Conservation (phyloP, 805 yeast genomes). For the Alloascoidea africana region DNA sequence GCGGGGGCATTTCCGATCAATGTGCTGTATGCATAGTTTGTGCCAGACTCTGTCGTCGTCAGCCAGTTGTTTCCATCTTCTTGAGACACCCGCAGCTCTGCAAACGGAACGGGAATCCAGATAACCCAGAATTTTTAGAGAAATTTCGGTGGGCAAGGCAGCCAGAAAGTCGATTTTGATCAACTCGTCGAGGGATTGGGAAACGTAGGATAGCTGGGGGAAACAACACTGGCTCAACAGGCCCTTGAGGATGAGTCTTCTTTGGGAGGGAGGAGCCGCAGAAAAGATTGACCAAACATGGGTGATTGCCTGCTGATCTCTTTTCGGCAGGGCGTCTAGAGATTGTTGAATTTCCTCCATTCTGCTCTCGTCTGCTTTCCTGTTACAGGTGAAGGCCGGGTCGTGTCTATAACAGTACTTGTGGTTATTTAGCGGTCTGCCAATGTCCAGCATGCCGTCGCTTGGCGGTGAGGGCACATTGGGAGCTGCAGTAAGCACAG, state of each 20-base stretch:
- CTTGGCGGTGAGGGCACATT: too few relatives aligned
- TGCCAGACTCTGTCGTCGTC: slow-evolving; percentile 98
- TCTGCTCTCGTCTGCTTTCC: slow-evolving; percentile 45
- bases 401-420: slow-evolving; percentile 84
- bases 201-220: slow-evolving; percentile 80
- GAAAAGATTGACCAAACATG: slow-evolving; percentile 77
- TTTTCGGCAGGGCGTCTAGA: slow-evolving; percentile 34
- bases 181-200: slow-evolving; percentile 63
- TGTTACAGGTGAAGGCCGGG: slow-evolving; percentile 69
- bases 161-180: slow-evolving; percentile 82
- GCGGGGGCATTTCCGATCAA: slow-evolving; percentile 91
- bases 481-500: too few relatives aligned
- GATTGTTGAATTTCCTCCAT: slow-evolving; percentile 46
- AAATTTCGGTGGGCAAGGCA: slow-evolving; percentile 72
- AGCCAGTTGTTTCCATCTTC: slow-evolving; percentile 76
- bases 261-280: slow-evolving; percentile 54
- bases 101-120: slow-evolving; percentile 90
- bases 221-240: slow-evolving; percentile 82
- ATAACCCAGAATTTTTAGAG: slow-evolving; percentile 74
- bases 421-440: too few relatives aligned
- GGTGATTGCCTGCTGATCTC: slow-evolving; percentile 63
- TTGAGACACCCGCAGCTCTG: slow-evolving; percentile 84
- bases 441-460: too few relatives aligned
- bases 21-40: slow-evolving; percentile 96
- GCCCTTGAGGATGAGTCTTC: slow-evolving; percentile 71